Conservation (phyloP, 2,329 filamentous ascomycete species). For the Botrytis porri region DNA sequence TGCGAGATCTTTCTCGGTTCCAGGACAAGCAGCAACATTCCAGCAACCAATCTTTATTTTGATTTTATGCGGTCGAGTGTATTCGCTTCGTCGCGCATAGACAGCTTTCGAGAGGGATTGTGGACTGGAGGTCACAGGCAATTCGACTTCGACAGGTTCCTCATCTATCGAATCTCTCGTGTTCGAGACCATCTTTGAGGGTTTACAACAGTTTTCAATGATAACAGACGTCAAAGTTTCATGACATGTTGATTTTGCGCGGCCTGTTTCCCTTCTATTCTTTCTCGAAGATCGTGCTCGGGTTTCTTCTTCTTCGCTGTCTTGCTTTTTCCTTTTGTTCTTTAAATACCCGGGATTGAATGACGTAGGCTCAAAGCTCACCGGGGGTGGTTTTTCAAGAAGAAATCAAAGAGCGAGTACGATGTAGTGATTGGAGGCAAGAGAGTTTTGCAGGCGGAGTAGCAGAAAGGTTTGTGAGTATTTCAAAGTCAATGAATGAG, state of each 20-base stretch:
- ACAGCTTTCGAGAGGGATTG: constrained; percentile 64
- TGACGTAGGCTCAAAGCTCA: constrained; percentile 15
- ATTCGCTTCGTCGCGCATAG: constrained; percentile 73
- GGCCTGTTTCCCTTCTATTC: neutral
- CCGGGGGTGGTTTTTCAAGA: neutral
- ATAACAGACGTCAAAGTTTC: constrained; percentile 2
- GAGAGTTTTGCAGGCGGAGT: neutral
- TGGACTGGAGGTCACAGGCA: constrained; percentile 42
- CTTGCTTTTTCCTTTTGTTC: neutral
- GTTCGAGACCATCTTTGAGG: constrained; percentile 23
- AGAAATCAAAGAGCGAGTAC: neutral
- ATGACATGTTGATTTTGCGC: constrained; percentile 18
- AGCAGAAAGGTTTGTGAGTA: neutral
- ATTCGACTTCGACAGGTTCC: constrained; percentile 17
- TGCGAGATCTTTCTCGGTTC: constrained; percentile 82
- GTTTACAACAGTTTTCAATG: neutral
- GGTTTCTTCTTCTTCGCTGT: neutral
- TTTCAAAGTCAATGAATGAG: neutral
- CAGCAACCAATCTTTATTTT: constrained; percentile 89
- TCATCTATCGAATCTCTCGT: constrained; percentile 24
- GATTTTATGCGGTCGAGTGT: constrained; percentile 69
- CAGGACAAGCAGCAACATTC: constrained; percentile 86
- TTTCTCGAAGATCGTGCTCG: constrained; percentile 1
- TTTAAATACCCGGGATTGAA: constrained; percentile 2
- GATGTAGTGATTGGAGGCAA: neutral